Base-by-base conservation (phyloP, 2,329 filamentous ascomycete genomes). In the Capronia epimyces region DNA sequence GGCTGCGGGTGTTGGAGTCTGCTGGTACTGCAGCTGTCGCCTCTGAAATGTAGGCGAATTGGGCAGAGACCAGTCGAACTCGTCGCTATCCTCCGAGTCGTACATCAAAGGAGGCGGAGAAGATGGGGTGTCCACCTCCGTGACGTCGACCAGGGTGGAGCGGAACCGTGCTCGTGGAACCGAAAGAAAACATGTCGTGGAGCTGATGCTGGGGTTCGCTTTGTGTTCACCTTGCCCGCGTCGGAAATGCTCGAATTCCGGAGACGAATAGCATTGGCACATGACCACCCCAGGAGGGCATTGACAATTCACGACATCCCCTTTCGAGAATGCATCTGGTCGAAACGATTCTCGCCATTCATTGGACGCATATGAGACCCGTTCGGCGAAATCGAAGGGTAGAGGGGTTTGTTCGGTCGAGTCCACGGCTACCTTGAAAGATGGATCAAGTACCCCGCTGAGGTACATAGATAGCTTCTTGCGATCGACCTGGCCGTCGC, bases 391-490 rank as follows among this genome's bases (percentile, higher is more conserved):
- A 20, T 50, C 25, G 12, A 7, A 31, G 10, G 47, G 47, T 8
- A 45, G 31, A 10, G 41, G 41, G 2, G 40, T 39, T 13, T 36
- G 41, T 12, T 45, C 34, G 16, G 8, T 21, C 2, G 45, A 39
- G 3, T 43, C 29, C 8, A 25, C 46, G 20, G 21, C 37, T 12
- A 55, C 43, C 15, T 52, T 16, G 32, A 53, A 53, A 5, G 51
- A 49, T 6, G 51, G 21, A 27, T 50, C 51, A n/a, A 53, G 43
- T n/a, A 46, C 46, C 20, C 41, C 36, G 36, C 42, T 53, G n/a
- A 53, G 29, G 34, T 53, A 53, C 8, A 53, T 32, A 5, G 51
- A 53, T 6, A 53, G 36, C 31, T 45, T 53, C 37, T 53, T 53
- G 24, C 51, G 46, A 31, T 53, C 51, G 2, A 53, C 22, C 21